Evolutionary conservation across 352 stramenopile species (phyloP).

Genomic region (Pythium vanterpoolii): DNA sequence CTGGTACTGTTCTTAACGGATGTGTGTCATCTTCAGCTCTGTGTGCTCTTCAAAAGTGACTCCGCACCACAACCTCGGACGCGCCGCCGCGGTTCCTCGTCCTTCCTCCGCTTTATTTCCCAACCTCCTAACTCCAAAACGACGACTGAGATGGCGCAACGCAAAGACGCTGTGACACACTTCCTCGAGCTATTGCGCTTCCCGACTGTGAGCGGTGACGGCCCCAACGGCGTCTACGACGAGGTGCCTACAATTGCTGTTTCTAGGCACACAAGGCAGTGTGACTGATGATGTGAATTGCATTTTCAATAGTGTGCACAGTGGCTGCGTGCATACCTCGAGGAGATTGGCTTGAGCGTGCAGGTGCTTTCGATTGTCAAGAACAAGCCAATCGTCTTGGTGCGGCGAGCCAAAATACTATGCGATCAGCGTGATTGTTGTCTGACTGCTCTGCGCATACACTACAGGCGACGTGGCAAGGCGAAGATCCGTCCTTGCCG

Average conservation of each 20-base stretch:
- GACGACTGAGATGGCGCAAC: slow-evolving; percentile 13
- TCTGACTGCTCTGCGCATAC: too few relatives aligned
- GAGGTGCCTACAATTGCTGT: slow-evolving; percentile 25
- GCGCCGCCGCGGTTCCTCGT: neutral
- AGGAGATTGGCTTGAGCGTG: slow-evolving; percentile 32
- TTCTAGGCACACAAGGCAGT: neutral
- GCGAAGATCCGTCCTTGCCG: slow-evolving; percentile 78
- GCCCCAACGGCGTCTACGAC: slow-evolving; percentile 60
- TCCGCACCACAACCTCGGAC: too few relatives aligned
- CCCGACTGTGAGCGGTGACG: slow-evolving; percentile 71
- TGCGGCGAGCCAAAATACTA: slow-evolving; percentile 19
- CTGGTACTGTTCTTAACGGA: slow-evolving; percentile 3
- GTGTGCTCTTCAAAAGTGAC: neutral
- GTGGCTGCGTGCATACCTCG: slow-evolving; percentile 51
- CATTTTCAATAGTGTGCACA: slow-evolving; percentile 35
- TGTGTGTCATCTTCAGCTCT: neutral
- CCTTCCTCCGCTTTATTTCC: neutral
- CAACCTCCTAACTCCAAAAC: neutral
- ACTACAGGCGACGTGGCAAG: slow-evolving; percentile 79
- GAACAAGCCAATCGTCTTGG: slow-evolving; percentile 90
- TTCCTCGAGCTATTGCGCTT: slow-evolving; percentile 80
- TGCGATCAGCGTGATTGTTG: neutral
- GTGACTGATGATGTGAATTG: neutral
- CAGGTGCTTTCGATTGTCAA: slow-evolving; percentile 50
- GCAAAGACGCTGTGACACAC: slow-evolving; percentile 39